Evolutionary conservation across 495 filamentous ascomycete species (phyloP), one percentile per base, ranked within the genome.

Genomic region (Melanomma pulvis-pyrius): DNA sequence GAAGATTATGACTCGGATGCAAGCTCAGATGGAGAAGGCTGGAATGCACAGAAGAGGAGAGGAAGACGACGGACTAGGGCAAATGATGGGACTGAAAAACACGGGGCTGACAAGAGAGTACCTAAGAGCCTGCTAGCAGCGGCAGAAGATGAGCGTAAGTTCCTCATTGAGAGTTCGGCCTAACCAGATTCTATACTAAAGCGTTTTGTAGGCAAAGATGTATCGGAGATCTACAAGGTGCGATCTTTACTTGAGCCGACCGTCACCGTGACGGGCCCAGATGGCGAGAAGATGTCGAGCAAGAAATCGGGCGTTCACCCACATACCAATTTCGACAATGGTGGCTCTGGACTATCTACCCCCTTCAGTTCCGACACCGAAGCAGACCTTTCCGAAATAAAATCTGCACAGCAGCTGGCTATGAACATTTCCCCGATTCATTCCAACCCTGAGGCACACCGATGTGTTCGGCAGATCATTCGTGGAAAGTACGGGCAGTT

Each of bases 281-380:
- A 79, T 13, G 87, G 84, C 22, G 85, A 86, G 55, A 84, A 79
- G 52, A 72, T 79, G 19, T 82, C 78, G 47, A 74, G 71, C 28
- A 86, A 82, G 64, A 91, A 85, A 62, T 77, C 85, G 19, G 84
- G 85, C 1, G 86, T 97, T 11, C 93, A 93, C 76, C 94, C 92
- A 1, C 82, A 82, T 25, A 93, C 89, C 11, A 92, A 85, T 69
- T 96, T 88, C 72, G 93, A 97, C 66, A 67, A 83, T 30, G 81
- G 84, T 5, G 78, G 82, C 19, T 92, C 91, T 0, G 87, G 85
- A 2, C 77, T 83, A 3, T 87, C 87, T 26, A 96, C 92, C 0
- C 92, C 93, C 1, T 83, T 92, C 41, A 88, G 88, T 59, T 94
- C 92, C 8, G 94, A 97, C 56, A 86, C 90, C 19, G 93, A 98